Evolutionary conservation across 2,329 filamentous ascomycete species (phyloP).

Genomic region (Domatiomyces catenatus): DNA sequence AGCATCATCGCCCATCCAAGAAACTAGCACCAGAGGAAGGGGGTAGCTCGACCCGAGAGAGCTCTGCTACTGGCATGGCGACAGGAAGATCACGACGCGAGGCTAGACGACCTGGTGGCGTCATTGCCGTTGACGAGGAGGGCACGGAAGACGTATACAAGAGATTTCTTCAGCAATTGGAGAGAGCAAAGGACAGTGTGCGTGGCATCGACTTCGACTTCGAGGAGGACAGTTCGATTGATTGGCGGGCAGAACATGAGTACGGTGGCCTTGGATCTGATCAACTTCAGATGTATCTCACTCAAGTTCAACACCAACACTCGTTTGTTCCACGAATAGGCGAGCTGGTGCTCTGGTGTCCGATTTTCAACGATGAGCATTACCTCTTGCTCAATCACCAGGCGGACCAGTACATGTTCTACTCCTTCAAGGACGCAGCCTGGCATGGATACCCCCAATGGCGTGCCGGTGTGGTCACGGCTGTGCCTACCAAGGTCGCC

Average conservation of each 20-base stretch:
- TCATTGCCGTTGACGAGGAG: slow-evolving; percentile 30
- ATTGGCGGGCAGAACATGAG: slow-evolving; percentile 38
- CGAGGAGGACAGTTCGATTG: slow-evolving; percentile 36
- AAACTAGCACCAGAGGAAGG: not conserved
- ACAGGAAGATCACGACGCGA: slow-evolving; percentile 10
- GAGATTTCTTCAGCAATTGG: slow-evolving; percentile 34
- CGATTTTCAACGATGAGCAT: slow-evolving; percentile 20
- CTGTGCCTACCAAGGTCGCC: slow-evolving; percentile 30
- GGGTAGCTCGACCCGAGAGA: slow-evolving; percentile 1
- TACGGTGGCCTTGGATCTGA: slow-evolving; percentile 18
- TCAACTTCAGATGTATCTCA: slow-evolving; percentile 27
- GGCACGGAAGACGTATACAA: slow-evolving; percentile 41
- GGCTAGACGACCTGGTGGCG: slow-evolving; percentile 8
- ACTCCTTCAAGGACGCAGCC: slow-evolving; percentile 19
- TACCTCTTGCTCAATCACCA: slow-evolving; percentile 24
- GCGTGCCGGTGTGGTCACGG: slow-evolving; percentile 42
- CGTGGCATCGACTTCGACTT: slow-evolving; percentile 31
- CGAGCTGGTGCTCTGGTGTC: slow-evolving; percentile 41
- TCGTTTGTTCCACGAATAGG: slow-evolving; percentile 40
- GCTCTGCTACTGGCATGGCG: slow-evolving; percentile 5
- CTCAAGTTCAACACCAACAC: slow-evolving; percentile 28
- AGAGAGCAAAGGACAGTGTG: slow-evolving; percentile 18
- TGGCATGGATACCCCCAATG: slow-evolving; percentile 32
- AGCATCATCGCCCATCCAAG: slow-evolving; percentile 1
- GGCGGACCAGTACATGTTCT: slow-evolving; percentile 21